Percentiles rank a stretch among this genome's conserved stretches.
phyloP scores from a whole-genome alignment of 306 rosid species.

The Elaeagnus macrophylla region DNA sequence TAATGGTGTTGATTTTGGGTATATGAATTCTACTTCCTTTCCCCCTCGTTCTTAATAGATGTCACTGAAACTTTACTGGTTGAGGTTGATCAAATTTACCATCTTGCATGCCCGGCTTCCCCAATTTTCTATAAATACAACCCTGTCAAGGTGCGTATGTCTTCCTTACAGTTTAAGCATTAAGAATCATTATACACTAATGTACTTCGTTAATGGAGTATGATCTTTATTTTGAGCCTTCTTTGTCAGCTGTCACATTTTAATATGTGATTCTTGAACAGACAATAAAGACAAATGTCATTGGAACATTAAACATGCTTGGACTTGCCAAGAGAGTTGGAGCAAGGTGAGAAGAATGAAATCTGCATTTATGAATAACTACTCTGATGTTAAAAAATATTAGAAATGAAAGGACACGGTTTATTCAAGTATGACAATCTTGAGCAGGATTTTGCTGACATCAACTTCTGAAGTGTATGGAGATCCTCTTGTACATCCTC shows the following conservation, averaged over 20 bases:
- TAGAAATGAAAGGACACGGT: background rate
- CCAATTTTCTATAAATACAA: constrained; percentile 96
- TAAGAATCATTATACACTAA: background rate
- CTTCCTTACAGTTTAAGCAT: background rate
- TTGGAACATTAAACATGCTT: constrained; percentile 94
- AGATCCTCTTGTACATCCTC: constrained; percentile 94
- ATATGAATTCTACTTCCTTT: constrained; percentile 14
- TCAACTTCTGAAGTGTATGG: constrained; percentile 97
- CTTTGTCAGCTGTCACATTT: constrained; percentile 1
- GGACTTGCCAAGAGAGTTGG: constrained; percentile 99
- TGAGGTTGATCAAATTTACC: constrained; percentile 94
- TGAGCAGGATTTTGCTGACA: constrained; percentile 83
- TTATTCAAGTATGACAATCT: constrained; percentile 17
- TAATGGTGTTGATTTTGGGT: background rate
- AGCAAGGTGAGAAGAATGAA: constrained; percentile 54
- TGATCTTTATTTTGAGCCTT: background rate
- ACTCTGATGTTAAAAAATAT: background rate
- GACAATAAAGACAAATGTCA: constrained; percentile 95
- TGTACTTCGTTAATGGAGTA: background rate
- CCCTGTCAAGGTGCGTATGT: constrained; percentile 69
- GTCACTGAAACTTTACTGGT: constrained; percentile 78
- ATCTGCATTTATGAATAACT: constrained; percentile 6
- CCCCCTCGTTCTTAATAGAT: constrained; percentile 35
- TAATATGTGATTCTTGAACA: constrained; percentile 29
- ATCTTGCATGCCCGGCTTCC: constrained; percentile 96